Base-by-base conservation (phyloP, 495 filamentous ascomycete species). In the Penicillium riverlandense region DNA sequence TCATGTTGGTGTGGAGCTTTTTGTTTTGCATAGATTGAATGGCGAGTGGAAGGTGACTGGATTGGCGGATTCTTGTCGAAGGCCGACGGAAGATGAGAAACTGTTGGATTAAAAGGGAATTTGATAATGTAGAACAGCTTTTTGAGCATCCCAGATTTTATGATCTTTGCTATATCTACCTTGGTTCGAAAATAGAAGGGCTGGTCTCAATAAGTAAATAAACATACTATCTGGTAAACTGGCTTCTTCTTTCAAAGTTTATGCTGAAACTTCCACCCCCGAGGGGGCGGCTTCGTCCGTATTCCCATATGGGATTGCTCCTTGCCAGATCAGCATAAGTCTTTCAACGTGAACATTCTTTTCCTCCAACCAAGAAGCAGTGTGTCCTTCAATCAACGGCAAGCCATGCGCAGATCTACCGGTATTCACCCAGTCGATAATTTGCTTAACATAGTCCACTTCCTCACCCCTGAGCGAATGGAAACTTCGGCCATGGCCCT, bases 401-500 rank as follows among this genome's bases (percentile, higher is more conserved):
- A 65, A 49, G 6, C 66, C 71, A 0, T 35, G 30, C 10, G 45
- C 44, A 14, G 34, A 55, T 9, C 65, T 53, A 8, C 63, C 52
- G 6, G 16, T 8, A 54, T 82, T 83, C 2, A 79, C 61, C 80
- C 77, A 82, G 1, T 53, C 54, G 4, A 79, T 47, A 7, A 84
- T 35, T 11, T 71, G 67, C 8, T 63, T 46, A n/a, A 82, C 79
- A 55, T 83, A 84, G 11, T 48, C 44, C 12, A 77, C 58, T 43
- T 82, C 78, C 12, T 61, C 47, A 13, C 71, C 72, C 38, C 63
- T 71, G n/a, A 80, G 53, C 7, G 70, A 72, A 55, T 82, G 78
- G 27, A 84, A 82, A 1, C 38, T 53, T 28, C 73, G 71, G 6
- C 79, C 77, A 12, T 53, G 44, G 0, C 77, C 78, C 41, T 76